Conservation (phyloP, 2,329 filamentous ascomycete species). For the Trichoderma brevicompactum region DNA sequence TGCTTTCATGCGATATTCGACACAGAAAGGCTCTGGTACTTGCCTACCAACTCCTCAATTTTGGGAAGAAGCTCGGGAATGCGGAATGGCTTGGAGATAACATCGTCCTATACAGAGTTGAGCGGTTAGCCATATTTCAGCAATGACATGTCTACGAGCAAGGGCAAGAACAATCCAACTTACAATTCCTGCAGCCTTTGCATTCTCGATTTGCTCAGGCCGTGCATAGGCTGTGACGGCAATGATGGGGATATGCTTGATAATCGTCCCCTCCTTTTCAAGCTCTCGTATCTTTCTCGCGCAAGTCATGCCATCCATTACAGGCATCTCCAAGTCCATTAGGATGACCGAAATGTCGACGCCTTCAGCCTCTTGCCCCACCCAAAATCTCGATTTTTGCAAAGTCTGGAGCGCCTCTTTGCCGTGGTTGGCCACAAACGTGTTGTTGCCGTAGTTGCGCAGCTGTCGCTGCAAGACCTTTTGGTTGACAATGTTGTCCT, state of each 20-base stretch:
- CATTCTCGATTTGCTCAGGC: constrained; percentile 72
- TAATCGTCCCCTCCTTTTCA: constrained; percentile 64
- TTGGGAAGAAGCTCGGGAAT: constrained; percentile 71
- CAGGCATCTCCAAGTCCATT: constrained; percentile 84
- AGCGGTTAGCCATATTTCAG: neutral
- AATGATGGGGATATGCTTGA: constrained; percentile 73
- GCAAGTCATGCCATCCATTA: constrained; percentile 81
- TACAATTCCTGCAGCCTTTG: constrained; percentile 74
- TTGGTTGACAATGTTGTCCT: constrained; percentile 71
- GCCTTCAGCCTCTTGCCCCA: constrained; percentile 51
- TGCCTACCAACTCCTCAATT: constrained; percentile 61
- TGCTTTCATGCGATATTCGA: constrained; percentile 29
- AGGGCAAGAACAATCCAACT: constrained; percentile 39
- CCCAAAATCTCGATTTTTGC: constrained; percentile 61
- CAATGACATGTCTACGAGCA: neutral
- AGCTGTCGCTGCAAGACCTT: constrained; percentile 66
- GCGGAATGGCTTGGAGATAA: constrained; percentile 81
- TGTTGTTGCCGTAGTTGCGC: constrained; percentile 63
- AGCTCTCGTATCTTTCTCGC: constrained; percentile 70
- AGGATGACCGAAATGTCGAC: constrained; percentile 68
- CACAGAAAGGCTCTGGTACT: constrained; percentile 44
- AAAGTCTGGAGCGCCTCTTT: constrained; percentile 64
- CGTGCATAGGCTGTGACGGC: constrained; percentile 83
- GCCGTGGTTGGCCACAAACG: constrained; percentile 67
- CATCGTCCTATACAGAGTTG: constrained; percentile 60